These are phyloP conservation scores for Podospora bellae-mahoneyi DNA, from an alignment of 495 filamentous ascomycete genomes.

Conservation along the genomic window DNA sequence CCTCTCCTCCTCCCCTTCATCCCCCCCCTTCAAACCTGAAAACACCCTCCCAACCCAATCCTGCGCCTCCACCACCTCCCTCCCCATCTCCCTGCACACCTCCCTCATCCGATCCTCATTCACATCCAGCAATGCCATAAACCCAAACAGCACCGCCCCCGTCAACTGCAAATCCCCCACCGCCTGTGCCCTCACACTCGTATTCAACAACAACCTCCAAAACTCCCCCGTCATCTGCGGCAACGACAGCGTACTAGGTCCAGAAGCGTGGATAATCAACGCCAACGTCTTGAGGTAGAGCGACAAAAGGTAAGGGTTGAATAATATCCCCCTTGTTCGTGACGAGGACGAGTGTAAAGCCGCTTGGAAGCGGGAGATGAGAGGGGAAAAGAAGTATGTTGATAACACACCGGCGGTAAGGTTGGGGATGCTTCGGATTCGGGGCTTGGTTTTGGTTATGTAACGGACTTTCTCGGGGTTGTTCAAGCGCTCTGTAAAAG, in stretches of 20 bases:
- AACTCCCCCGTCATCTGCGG: conserved; percentile 68
- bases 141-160: conserved; percentile 70
- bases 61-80: conserved; percentile 54
- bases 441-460: conserved; percentile 42
- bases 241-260: conserved; percentile 57
- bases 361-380: conserved; percentile 59
- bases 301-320: conserved; percentile 58
- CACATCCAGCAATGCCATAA: conserved; percentile 80
- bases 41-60: conserved; percentile 48
- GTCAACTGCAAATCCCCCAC: conserved; percentile 61
- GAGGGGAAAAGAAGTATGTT: conserved; percentile 77
- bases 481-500: conserved; percentile 43
- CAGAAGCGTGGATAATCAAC: conserved; percentile 62
- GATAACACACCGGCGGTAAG: conserved; percentile 69
- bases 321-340: conserved; percentile 46
- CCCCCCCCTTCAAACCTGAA: conserved; percentile 39
- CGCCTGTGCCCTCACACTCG: conserved; percentile 36
- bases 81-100: conserved; percentile 61
- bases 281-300: conserved; percentile 64
- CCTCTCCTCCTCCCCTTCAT: conserved; percentile 56
- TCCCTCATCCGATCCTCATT: conserved; percentile 73
- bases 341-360: conserved; percentile 44
- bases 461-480: conserved; percentile 22
- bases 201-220: conserved; percentile 61
- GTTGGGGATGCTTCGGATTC: conserved; percentile 66